Conservation (phyloP, 2,329 filamentous ascomycete genomes). For the Hypomyces rosellus region DNA sequence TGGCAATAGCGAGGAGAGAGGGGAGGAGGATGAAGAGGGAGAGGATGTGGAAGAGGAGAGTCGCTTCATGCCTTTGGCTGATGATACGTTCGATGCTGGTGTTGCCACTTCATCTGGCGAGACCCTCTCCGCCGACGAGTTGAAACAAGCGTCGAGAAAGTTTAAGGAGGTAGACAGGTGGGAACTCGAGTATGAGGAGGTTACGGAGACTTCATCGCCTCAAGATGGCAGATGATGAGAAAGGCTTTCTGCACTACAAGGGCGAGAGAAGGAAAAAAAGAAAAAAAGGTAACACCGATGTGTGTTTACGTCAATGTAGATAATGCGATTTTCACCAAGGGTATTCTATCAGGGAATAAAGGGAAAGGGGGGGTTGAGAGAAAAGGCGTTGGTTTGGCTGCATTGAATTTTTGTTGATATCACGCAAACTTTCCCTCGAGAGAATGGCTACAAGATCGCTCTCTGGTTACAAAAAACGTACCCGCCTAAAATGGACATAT, state of each 20-base stretch:
- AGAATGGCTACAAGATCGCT: not conserved
- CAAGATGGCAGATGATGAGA: constrained; percentile 38
- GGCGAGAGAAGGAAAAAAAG: not conserved
- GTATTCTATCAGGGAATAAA: not conserved
- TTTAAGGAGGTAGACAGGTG: constrained; percentile 65
- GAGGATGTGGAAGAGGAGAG: constrained; percentile 33
- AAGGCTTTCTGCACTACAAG: not conserved
- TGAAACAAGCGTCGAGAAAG: constrained; percentile 54
- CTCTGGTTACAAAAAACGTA: not conserved
- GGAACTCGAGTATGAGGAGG: constrained; percentile 62
- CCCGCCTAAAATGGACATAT: not conserved
- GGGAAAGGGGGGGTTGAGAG: not conserved
- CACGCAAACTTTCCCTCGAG: not conserved
- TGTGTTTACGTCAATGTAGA: not conserved
- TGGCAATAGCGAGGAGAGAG: constrained; percentile 27
- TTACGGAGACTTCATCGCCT: constrained; percentile 50
- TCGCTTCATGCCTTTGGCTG: constrained; percentile 37
- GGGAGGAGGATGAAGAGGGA: constrained; percentile 28
- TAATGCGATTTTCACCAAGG: not conserved
- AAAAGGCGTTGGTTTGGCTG: constrained; percentile 4
- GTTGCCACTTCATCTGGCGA: constrained; percentile 26
- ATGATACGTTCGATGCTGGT: constrained; percentile 36
- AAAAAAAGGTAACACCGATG: not conserved
- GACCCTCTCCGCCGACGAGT: constrained; percentile 42
- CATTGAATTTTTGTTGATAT: constrained; percentile 8